Base-by-base conservation (phyloP, 164 flowering plant genomes). In the Aristolochia fimbriata region DNA sequence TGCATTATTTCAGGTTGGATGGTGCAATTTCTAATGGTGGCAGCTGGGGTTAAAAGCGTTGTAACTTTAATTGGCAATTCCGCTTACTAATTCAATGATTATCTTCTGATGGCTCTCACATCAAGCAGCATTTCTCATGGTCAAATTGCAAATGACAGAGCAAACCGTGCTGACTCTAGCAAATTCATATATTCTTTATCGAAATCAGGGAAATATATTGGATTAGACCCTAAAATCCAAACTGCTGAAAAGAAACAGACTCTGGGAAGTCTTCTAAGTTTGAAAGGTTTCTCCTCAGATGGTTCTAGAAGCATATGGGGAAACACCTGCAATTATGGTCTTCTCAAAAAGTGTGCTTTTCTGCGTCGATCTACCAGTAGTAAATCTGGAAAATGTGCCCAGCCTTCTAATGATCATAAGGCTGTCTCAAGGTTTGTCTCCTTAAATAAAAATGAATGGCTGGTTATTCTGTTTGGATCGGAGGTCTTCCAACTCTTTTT, bases 331-430 rank as follows among this genome's bases (percentile, higher is more conserved):
- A 64, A 61, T 49, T 65, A 47, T 55, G 43, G 20, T 31, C 41
- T 33, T 19, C 51, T 66, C 58, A 70, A 68, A 55, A 71, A 72
- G 61, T 69, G 73, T 63, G 67, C 77, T 59, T 65, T 69, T 14
- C 51, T 72, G 59, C 84, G 93, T 68, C 65, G 57, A 6, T 83
- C 83, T 15, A 76, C 67, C 57, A 70, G 81, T 72, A 74, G 77
- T n/a, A 82, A 81, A 70, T 65, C 82, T 55, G 72, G 70, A 72
- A 81, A 79, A 71, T 70, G 73, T 60, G 47, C 67, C 33, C 70
- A 65, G 65, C 59, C 71, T 65, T 67, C 60, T 58, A 66, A 63
- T 67, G 86, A 77, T 71, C 63, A 65, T 70, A 62, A 80, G 50
- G 77, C 78, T 67, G 5, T 56, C 17, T 72, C 75, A 55, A 72